phyloP scores from a whole-genome alignment of 371 early-diverging fungal genomes.

The Mortierella sp. region DNA sequence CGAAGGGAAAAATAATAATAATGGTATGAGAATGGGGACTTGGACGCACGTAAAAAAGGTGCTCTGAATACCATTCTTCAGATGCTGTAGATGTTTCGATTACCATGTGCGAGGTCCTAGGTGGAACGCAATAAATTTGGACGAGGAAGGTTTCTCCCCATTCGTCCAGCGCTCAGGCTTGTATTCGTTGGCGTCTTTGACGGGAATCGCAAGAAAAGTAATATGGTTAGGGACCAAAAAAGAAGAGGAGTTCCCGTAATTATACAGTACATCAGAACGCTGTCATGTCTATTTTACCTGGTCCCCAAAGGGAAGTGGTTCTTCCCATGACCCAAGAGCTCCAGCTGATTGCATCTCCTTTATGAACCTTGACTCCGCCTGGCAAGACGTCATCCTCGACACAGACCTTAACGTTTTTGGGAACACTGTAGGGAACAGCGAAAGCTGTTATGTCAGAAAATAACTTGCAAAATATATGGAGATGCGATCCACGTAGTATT shows the following conservation, averaged over 20 bases:
- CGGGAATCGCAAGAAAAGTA: too few relatives aligned
- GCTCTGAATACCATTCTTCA: too few relatives aligned
- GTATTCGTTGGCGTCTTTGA: constrained; percentile 58
- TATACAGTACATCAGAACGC: too few relatives aligned
- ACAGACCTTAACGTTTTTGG: constrained; percentile 72
- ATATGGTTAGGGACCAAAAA: too few relatives aligned
- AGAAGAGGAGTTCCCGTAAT: too few relatives aligned
- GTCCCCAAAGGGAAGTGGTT: constrained; percentile 66
- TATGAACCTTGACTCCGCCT: constrained; percentile 66
- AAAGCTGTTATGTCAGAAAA: too few relatives aligned
- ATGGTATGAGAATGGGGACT: too few relatives aligned
- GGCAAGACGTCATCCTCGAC: constrained; percentile 74
- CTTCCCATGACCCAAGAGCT: constrained; percentile 63
- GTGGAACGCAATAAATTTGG: constrained; percentile 23
- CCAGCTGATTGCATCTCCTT: constrained; percentile 66
- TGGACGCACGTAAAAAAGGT: too few relatives aligned
- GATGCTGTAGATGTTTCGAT: background rate
- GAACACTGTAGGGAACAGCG: constrained; percentile 55
- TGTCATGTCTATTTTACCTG: too few relatives aligned
- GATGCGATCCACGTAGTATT: too few relatives aligned
- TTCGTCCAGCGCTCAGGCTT: constrained; percentile 68
- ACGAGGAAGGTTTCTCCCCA: constrained; percentile 37
- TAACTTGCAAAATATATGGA: too few relatives aligned
- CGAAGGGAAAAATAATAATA: background rate
- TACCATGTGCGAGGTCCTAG: constrained; percentile 21